Base-by-base conservation (phyloP, 352 stramenopile genomes). In the Phytophthora megakarya region DNA sequence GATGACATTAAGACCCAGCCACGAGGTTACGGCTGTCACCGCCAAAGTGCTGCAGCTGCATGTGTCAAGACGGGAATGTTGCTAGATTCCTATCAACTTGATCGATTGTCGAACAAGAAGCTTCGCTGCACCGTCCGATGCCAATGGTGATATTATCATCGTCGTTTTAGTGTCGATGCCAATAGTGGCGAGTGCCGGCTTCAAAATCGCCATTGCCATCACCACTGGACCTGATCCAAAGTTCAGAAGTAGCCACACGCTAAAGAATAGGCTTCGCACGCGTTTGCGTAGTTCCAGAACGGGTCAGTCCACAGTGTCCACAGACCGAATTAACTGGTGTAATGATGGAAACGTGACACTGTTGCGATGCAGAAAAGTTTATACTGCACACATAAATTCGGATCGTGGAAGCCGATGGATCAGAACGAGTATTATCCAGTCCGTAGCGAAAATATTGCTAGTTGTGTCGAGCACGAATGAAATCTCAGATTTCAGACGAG, bases 81-180 rank as follows among this genome's bases (percentile, higher is more conserved):
- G 49, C 43, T 39, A 10, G 35, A 59, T 12, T 15, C 37, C 23
- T 48, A 18, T 42, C 19, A 53, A 65, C 55, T 65, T 67, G 49
- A 72, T 72, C 44, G 64, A 72, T 72, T 68, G 50, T 68, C 58
- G 64, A 68, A 72, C 38, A 72, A 68, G 62, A 61, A 38, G 30
- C 30, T 35, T 35, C 30, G 8, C 2, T 40, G 45, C 45, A 28
- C 39, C 39, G 39, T 46, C 19, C 39, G 39, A 43, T 43, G 39
- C n/a, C n/a, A 40, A 16, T 43, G 39, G 16, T n/a, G 19, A 9
- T 18, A 46, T n/a, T n/a, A n/a, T n/a, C n/a, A 11, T 54, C 21
- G n/a, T 43, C 4, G 33, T 1, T 2, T 30, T 33, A 5, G 12
- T 35, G 28, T 26, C 52, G 19, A 33, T 19, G 40, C 15, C 26